Base-by-base conservation (phyloP, 345 rosid species). In the Clausena lansium region DNA sequence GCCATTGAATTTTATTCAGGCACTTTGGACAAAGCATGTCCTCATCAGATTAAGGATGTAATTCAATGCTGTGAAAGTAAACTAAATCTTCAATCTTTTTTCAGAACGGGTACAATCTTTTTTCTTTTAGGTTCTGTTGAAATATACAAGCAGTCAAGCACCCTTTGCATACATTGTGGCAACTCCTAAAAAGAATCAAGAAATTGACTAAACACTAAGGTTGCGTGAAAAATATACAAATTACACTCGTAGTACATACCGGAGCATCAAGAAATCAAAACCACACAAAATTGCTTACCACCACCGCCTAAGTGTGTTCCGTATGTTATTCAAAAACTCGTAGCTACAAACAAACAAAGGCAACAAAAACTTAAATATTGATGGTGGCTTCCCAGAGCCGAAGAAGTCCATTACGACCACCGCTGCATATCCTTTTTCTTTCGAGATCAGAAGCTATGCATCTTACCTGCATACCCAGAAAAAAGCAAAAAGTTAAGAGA, bases 301-400 rank as follows among this genome's bases (percentile, higher is more conserved):
- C 45, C 61, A 50, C 28, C 25, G 45, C 55, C n/a, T 19, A n/a
- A 30, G 50, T 28, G 4, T 25, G 17, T 32, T 66, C 24, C 0
- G 5, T 19, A 11, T 6, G 2, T 6, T 62, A 58, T 61, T 41
- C 27, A 19, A 20, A 63, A 62, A 20, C 45, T 47, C 20, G 0
- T 19, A 57, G 33, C 33, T 38, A 27, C 25, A 60, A 74, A 33
- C n/a, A 20, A 2, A 55, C 22, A 63, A 63, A 65, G 35, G 41
- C 38, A n/a, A 28, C 47, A 59, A 15, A 58, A 54, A 58, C 61
- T 88, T 67, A 97, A 64, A 93, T 97, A 86, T 93, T 97, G 92
- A 91, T 94, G 81, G 99, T 94, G 30, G 98, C 99, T 83, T 97
- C 99, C 99, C 99, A 97, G 27, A 97, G 88, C 83, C 99, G 84